phyloP scores from a whole-genome alignment of 495 filamentous ascomycete species.

The Penicillium manginii region DNA sequence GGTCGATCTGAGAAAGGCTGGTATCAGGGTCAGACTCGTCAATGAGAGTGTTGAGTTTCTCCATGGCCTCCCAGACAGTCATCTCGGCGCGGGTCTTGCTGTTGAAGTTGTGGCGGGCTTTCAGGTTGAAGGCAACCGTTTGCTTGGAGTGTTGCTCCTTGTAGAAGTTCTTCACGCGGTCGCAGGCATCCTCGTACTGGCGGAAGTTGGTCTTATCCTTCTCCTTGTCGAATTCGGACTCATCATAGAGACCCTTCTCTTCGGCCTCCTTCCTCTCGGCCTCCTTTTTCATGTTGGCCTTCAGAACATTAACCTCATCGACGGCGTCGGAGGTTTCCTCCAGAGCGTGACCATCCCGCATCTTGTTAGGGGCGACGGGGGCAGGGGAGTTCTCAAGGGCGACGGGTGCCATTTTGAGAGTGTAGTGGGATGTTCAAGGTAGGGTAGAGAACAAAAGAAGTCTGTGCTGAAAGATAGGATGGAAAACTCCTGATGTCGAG shows the following conservation, averaged over 20 bases:
- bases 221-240: conserved; percentile 68
- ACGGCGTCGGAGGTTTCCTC: conserved; percentile 79
- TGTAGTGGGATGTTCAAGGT: not conserved
- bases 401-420: conserved; percentile 39
- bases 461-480: not conserved
- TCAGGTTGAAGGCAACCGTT: conserved; percentile 82
- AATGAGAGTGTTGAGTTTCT: conserved; percentile 85
- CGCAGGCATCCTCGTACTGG: conserved; percentile 76
- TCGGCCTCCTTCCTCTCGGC: conserved; percentile 40
- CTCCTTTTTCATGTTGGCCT: conserved; percentile 54
- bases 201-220: conserved; percentile 85
- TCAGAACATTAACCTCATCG: conserved; percentile 80
- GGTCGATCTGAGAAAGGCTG: conserved; percentile 82
- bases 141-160: conserved; percentile 82
- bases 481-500: not conserved
- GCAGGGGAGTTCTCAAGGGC: conserved; percentile 30
- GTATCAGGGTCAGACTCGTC: conserved; percentile 91
- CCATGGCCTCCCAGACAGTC: conserved; percentile 87
- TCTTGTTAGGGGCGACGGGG: conserved; percentile 35
- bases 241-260: conserved; percentile 60
- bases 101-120: conserved; percentile 72
- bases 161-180: conserved; percentile 83
- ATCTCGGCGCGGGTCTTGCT: conserved; percentile 69
- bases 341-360: conserved; percentile 70
- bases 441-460: not conserved